phyloP scores from a whole-genome alignment of 352 stramenopile genomes.

The Halophytophthora batemanensis region DNA sequence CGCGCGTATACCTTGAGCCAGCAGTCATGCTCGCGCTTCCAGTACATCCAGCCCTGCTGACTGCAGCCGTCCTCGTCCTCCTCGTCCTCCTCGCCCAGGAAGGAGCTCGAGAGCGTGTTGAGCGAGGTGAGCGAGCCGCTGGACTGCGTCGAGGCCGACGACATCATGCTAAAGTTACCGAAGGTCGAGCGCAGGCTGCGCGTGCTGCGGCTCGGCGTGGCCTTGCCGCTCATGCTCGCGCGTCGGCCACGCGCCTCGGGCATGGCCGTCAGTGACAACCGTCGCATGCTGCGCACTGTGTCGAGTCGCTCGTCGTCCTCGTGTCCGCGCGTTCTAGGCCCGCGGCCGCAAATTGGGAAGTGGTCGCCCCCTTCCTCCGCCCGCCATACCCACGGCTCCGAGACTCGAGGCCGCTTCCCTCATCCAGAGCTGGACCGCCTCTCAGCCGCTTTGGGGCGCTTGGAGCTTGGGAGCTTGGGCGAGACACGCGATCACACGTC shows the following conservation, averaged over 20 bases:
- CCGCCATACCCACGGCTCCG: too few relatives aligned
- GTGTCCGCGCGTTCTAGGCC: not conserved
- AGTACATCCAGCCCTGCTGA: constrained; percentile 74
- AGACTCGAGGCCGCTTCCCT: too few relatives aligned
- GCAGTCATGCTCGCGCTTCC: constrained; percentile 53
- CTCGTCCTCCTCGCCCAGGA: constrained; percentile 30
- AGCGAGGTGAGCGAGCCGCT: constrained; percentile 28
- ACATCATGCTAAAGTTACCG: constrained; percentile 36
- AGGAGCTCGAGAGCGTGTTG: constrained; percentile 54
- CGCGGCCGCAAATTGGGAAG: constrained; percentile 24
- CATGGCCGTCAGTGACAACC: constrained; percentile 34
- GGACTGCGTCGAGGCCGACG: constrained; percentile 21
- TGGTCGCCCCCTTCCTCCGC: constrained; percentile 1
- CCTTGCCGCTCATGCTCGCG: constrained; percentile 11
- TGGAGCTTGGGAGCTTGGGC: too few relatives aligned
- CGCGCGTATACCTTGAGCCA: constrained; percentile 80
- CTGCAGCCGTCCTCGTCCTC: constrained; percentile 22
- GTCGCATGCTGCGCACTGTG: constrained; percentile 13
- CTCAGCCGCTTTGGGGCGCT: too few relatives aligned
- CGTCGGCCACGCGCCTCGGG: constrained; percentile 22
- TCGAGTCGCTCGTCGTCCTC: not conserved
- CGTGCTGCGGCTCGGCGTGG: constrained; percentile 21
- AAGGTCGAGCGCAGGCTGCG: constrained; percentile 26
- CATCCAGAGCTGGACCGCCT: too few relatives aligned
- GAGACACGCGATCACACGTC: too few relatives aligned